Evolutionary conservation across 75 land plant genomes (phyloP).

Genomic region (Isoetes taiwanensis): DNA sequence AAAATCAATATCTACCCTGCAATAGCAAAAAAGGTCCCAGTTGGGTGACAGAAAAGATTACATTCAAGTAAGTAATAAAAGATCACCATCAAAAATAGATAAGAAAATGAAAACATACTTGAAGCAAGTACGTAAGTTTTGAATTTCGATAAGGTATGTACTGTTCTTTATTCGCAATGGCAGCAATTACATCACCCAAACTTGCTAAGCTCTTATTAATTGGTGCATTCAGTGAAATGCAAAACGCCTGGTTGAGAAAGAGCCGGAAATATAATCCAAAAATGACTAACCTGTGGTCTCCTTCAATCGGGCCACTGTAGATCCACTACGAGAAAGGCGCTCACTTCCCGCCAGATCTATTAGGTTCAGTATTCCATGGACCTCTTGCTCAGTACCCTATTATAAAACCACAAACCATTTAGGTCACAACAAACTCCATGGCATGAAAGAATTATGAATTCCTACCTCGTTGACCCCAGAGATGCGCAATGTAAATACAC

Average conservation of each 20-base stretch:
- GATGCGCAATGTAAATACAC: conserved; percentile 6
- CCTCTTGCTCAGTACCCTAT: conserved; percentile 4
- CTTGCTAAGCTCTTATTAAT: conserved; percentile 6
- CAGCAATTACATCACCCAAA: conserved; percentile 4
- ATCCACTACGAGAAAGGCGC: conserved; percentile 2
- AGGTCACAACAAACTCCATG: neutral
- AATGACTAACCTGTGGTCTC: too few species aligned
- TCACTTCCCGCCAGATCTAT: conserved; percentile 7
- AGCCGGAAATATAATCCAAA: too few species aligned
- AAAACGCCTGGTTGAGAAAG: neutral
- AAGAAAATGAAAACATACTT: neutral
- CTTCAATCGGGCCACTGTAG: neutral
- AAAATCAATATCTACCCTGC: too few species aligned
- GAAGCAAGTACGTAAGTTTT: neutral
- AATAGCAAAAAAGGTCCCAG: too few species aligned
- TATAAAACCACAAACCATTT: neutral
- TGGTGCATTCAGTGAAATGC: neutral
- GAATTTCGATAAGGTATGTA: conserved; percentile 4
- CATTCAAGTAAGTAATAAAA: too few species aligned
- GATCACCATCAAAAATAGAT: too few species aligned
- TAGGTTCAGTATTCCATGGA: neutral
- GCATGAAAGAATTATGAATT: neutral
- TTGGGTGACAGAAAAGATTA: too few species aligned
- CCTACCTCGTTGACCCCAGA: conserved; percentile 1
- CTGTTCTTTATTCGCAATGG: conserved; percentile 5